Evolutionary conservation across 805 yeast genomes (phyloP).

Genomic region (Babjeviella inositovora): DNA sequence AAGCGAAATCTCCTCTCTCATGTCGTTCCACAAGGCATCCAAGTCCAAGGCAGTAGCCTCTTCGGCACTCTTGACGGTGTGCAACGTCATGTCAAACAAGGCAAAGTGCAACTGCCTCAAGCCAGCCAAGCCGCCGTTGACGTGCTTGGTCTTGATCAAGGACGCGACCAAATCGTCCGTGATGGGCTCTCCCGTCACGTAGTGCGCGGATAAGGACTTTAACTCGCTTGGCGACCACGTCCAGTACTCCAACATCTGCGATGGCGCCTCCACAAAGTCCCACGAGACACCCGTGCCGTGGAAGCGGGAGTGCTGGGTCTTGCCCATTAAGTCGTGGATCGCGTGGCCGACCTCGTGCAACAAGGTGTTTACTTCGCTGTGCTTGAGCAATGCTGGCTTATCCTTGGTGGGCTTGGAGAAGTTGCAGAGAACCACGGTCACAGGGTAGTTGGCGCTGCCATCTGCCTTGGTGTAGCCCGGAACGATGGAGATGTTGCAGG

Average conservation of each 20-base stretch:
- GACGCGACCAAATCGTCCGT: constrained; percentile 40
- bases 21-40: constrained; percentile 42
- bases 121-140: constrained; percentile 56
- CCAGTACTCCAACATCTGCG: constrained; percentile 82
- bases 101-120: constrained; percentile 72
- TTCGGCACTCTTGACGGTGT: constrained; percentile 25
- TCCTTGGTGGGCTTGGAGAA: constrained; percentile 58
- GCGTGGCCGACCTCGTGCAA: constrained; percentile 91
- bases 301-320: constrained; percentile 48
- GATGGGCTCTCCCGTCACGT: constrained; percentile 36
- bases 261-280: constrained; percentile 87
- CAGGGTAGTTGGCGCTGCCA: constrained; percentile 36
- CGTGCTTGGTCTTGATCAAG: constrained; percentile 51
- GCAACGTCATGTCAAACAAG: constrained; percentile 59
- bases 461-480: constrained; percentile 38
- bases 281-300: constrained; percentile 67
- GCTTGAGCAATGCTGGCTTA: constrained; percentile 65
- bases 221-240: constrained; percentile 62
- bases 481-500: constrained; percentile 62
- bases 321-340: constrained; percentile 61
- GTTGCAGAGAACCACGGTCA: constrained; percentile 71
- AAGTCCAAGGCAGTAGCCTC: constrained; percentile 30
- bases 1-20: constrained; percentile 46
- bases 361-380: constrained; percentile 65
- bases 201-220: constrained; percentile 47